Conservation (phyloP, 176 grass and related monocot genomes). For the Bromus sterilis region DNA sequence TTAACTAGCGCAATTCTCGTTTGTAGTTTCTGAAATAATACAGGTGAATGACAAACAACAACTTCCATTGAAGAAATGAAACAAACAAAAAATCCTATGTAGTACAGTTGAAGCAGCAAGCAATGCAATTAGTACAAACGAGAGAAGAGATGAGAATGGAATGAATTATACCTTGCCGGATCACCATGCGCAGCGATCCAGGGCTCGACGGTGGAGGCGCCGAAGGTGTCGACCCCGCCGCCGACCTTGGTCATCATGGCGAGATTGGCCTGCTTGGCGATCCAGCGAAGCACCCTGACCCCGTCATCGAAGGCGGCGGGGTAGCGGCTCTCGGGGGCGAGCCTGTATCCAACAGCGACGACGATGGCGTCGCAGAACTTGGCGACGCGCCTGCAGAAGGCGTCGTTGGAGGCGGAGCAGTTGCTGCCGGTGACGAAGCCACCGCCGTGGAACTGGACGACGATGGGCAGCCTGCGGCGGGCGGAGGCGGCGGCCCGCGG, state of each 20-base stretch:
- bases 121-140: not conserved
- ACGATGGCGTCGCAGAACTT: constrained; percentile 82
- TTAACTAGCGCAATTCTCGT: not conserved
- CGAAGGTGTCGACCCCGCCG: constrained; percentile 54
- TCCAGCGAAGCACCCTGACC: constrained; percentile 72
- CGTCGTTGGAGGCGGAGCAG: constrained; percentile 57
- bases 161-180: constrained; percentile 52
- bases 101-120: not conserved
- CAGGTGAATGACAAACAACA: not conserved
- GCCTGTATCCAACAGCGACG: constrained; percentile 66
- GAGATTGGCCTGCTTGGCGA: constrained; percentile 84
- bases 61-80: not conserved
- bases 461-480: constrained; percentile 50
- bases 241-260: constrained; percentile 46
- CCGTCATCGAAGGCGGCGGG: constrained; percentile 89
- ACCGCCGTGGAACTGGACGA: constrained; percentile 90
- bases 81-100: not conserved
- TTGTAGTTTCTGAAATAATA: not conserved
- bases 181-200: constrained; percentile 88
- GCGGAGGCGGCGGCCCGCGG: constrained; percentile 12
- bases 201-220: constrained; percentile 70
- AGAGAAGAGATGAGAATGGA: not conserved
- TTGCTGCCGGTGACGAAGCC: constrained; percentile 76
- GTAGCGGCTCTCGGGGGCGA: constrained; percentile 74
- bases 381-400: constrained; percentile 78